Evolutionary conservation across 2,329 filamentous ascomycete genomes (phyloP).

Genomic region (Alternaria arbusti): DNA sequence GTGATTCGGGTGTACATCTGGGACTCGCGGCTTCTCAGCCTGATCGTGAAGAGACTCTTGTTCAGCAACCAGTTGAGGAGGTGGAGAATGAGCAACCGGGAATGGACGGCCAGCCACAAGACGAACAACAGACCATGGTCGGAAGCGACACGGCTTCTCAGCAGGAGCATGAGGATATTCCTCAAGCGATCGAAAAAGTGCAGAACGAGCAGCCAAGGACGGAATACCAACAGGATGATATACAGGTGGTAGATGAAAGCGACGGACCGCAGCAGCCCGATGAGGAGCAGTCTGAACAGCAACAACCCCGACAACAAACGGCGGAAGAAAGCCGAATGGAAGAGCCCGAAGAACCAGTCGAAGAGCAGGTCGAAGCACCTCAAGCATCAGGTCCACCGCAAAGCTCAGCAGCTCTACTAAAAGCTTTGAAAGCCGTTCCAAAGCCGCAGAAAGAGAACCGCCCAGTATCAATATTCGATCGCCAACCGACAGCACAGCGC

Average conservation of each 20-base stretch:
- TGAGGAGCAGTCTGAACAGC: conserved; percentile 11
- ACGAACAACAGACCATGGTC: conserved; percentile 4
- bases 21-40: conserved; percentile 11
- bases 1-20: conserved; percentile 19
- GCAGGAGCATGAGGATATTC: neutral
- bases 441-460: conserved; percentile 45
- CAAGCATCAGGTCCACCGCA: conserved; percentile 24
- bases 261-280: conserved; percentile 4
- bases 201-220: neutral
- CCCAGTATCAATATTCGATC: conserved; percentile 47
- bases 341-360: conserved; percentile 11
- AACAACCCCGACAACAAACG: neutral
- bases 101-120: conserved; percentile 11
- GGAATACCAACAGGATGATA: neutral
- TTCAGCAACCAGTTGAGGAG: conserved; percentile 8
- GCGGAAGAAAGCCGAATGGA: neutral
- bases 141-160: conserved; percentile 3
- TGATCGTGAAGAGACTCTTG: conserved; percentile 6
- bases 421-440: conserved; percentile 21
- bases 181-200: neutral
- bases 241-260: neutral
- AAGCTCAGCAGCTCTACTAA: conserved; percentile 29
- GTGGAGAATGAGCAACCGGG: conserved; percentile 1
- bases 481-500: conserved; percentile 47
- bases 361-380: conserved; percentile 16